Conservation (phyloP, 1,284 basidiomycete species). For the Filobasidium uniguttulatum region DNA sequence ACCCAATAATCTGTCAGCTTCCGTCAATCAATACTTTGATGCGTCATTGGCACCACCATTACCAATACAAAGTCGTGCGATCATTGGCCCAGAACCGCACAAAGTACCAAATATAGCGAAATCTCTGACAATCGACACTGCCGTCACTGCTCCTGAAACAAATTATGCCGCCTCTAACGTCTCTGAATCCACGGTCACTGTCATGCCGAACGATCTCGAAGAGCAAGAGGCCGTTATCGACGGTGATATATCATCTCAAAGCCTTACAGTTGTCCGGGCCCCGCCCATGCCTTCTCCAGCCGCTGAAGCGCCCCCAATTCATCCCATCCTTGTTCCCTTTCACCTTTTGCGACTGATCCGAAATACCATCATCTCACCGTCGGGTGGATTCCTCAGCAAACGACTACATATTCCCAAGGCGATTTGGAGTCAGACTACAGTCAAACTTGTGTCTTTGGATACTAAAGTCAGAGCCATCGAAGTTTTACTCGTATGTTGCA, state of each 20-base stretch:
- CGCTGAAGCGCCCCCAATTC: conserved; percentile 42
- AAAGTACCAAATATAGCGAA: too few relatives aligned
- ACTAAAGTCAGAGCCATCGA: conserved; percentile 62
- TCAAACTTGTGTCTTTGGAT: conserved; percentile 61
- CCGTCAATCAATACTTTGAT: too few relatives aligned
- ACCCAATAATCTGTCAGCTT: neutral
- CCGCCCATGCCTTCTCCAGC: conserved; percentile 16
- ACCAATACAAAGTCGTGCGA: too few relatives aligned
- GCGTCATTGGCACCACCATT: neutral
- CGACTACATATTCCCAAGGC: conserved; percentile 74
- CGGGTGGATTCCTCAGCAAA: conserved; percentile 76
- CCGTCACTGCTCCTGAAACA: neutral
- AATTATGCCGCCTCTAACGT: conserved; percentile 3
- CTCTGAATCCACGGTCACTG: neutral
- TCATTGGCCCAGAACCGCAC: too few relatives aligned
- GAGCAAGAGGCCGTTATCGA: neutral
- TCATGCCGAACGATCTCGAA: neutral
- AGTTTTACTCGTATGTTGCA: conserved; percentile 3
- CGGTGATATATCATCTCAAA: too few relatives aligned
- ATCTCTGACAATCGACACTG: neutral
- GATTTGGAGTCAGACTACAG: conserved; percentile 79
- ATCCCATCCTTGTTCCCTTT: conserved; percentile 71
- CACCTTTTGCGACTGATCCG: conserved; percentile 72
- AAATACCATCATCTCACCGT: conserved; percentile 62
- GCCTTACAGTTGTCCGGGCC: neutral